phyloP scores from a whole-genome alignment of 1,139 yeast genomes.

The Suhomyces coccinellae region DNA sequence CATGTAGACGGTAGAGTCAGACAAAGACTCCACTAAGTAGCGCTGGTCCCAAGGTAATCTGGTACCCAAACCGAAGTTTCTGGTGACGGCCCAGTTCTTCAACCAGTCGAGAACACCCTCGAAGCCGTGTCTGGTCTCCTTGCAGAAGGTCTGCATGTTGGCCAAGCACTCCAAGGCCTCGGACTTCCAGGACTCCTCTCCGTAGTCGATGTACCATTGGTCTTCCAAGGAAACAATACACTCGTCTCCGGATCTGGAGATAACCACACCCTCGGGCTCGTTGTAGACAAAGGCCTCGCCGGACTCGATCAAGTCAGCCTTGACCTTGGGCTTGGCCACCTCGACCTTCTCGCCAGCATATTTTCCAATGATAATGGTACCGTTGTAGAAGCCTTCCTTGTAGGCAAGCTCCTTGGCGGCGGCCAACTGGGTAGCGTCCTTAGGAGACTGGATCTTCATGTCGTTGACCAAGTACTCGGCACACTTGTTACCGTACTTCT shows the following conservation, averaged over 20 bases:
- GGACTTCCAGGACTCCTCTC: conserved; percentile 91
- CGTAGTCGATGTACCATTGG: conserved; percentile 98
- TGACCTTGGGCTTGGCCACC: conserved; percentile 84
- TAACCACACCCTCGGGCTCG: conserved; percentile 89
- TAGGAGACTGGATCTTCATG: conserved; percentile 90
- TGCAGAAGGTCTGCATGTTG: conserved; percentile 73
- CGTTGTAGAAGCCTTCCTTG: conserved; percentile 95
- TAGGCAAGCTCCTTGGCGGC: conserved; percentile 93
- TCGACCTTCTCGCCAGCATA: conserved; percentile 91
- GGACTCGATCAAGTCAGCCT: conserved; percentile 71
- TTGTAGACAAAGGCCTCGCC: conserved; percentile 87
- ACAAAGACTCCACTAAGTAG: conserved; percentile 89
- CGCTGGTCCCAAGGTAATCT: conserved; percentile 96
- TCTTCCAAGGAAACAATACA: conserved; percentile 97
- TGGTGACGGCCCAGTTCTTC: conserved; percentile 97
- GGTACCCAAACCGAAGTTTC: conserved; percentile 96
- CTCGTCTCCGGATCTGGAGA: conserved; percentile 95
- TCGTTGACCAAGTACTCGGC: conserved; percentile 86
- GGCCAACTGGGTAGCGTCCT: conserved; percentile 83
- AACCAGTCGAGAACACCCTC: conserved; percentile 96
- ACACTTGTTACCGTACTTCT: conserved; percentile 83
- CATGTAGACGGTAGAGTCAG: conserved; percentile 96
- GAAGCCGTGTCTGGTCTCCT: conserved; percentile 88
- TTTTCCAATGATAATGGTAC: conserved; percentile 75
- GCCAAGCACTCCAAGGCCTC: conserved; percentile 80